phyloP scores from a whole-genome alignment of 139 green algal genomes.

The Ulvella scutata region DNA sequence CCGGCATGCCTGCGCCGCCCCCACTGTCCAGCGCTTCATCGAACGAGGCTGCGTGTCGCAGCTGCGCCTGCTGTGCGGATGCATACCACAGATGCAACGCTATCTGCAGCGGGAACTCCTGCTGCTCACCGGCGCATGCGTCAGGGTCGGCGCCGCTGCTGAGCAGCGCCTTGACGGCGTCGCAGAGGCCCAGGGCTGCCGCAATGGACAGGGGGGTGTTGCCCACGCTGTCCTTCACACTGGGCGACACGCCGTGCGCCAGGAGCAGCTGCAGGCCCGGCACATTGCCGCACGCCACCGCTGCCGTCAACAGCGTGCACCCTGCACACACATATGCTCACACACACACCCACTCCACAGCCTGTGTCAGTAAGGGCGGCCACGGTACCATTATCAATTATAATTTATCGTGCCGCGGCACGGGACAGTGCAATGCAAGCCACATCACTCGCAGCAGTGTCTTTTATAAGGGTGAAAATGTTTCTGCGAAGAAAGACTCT shows the following conservation, averaged over 20 bases:
- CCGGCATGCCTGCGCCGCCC: no score
- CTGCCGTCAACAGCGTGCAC: not conserved
- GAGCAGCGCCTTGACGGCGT: not conserved
- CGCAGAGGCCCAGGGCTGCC: not conserved
- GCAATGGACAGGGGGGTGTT: not conserved
- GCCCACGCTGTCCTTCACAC: not conserved
- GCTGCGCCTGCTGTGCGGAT: not conserved
- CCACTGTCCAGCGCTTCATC: no score
- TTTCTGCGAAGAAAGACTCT: no score
- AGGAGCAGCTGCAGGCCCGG: not conserved
- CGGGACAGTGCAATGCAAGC: no score
- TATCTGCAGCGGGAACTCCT: not conserved
- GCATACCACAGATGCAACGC: not conserved
- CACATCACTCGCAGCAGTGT: no score
- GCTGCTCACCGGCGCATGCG: not conserved
- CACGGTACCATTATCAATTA: no score
- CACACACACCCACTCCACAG: no score
- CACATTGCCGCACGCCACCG: not conserved
- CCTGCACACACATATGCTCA: not conserved
- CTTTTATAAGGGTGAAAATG: no score
- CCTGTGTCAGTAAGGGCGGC: no score
- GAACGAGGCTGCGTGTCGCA: no score
- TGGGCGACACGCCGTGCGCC: not conserved
- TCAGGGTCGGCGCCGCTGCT: not conserved
- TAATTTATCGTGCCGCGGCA: no score